Conservation (phyloP, 768 basidiomycete genomes). For the Rubroboletus pulcherrimus region DNA sequence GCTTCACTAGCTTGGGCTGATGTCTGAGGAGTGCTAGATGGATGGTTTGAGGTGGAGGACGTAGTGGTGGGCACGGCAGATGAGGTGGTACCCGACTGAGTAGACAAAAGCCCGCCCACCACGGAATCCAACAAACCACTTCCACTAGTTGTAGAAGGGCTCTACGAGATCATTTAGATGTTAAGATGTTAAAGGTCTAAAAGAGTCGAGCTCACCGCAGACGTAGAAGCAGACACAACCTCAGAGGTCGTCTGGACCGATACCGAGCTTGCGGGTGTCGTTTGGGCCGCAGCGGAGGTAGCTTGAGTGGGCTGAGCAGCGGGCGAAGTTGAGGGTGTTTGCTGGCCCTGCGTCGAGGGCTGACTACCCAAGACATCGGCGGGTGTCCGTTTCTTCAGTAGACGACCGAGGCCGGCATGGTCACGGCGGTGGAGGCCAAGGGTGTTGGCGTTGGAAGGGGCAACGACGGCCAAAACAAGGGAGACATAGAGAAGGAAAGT, state of each 20-base stretch:
- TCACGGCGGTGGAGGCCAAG: constrained; percentile 45
- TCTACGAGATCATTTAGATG: constrained; percentile 3
- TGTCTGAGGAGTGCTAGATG: constrained; percentile 14
- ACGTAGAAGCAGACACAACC: constrained; percentile 11
- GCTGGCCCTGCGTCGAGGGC: neutral
- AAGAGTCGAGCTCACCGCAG: constrained; percentile 19
- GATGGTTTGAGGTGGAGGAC: constrained; percentile 13
- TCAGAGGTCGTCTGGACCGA: constrained; percentile 12
- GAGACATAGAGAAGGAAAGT: constrained; percentile 62
- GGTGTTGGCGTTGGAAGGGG: constrained; percentile 45
- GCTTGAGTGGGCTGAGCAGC: constrained; percentile 24
- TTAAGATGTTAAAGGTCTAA: neutral
- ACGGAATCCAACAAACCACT: constrained; percentile 8
- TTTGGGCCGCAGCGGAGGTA: constrained; percentile 10
- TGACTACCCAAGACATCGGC: neutral
- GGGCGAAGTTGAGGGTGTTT: constrained; percentile 10
- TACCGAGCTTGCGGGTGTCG: constrained; percentile 14
- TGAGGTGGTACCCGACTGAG: constrained; percentile 16
- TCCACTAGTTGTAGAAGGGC: constrained; percentile 6
- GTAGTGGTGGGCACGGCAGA: constrained; percentile 17
- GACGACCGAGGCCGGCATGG: constrained; percentile 57
- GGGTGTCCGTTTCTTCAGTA: constrained; percentile 64
- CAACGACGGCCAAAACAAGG: constrained; percentile 47
- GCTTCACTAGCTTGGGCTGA: constrained; percentile 21
- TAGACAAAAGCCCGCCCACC: constrained; percentile 10